Evolutionary conservation across 225 moss, liverwort and hornwort genomes (phyloP), one percentile per base, ranked within the genome.

Genomic region (Marchantia paleacea): DNA sequence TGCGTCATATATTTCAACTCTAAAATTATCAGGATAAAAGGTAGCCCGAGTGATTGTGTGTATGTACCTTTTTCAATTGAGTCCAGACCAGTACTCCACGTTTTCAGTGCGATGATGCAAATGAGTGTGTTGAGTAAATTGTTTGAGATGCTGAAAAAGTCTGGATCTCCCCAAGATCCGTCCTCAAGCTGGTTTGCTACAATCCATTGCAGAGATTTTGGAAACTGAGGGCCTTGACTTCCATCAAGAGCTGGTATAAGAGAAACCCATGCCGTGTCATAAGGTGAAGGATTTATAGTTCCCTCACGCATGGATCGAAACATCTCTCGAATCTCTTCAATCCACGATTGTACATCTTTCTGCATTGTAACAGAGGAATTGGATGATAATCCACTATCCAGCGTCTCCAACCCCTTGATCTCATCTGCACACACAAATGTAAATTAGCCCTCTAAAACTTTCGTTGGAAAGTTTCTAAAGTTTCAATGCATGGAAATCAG

Each of bases 241-340:
- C 89, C 92, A 75, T 94, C 89, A 31, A 89, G 58, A 9, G 94
- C 88, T 51, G 92, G 89, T 0, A 94, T 87, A 62, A 90, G 80
- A 0, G 91, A 91, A 50, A 94, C 92, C 94, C 94, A 92, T 64
- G 94, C 92, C 22, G 94, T 94, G 8, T 94, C 92, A 57, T 94
- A 94, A 24, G 92, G 84, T 18, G 91, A 90, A 67, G 76, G 28
- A 1, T 86, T 82, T 22, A 90, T 89, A 50, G 85, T 82, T n/a
- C 92, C 94, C 14, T 81, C 60, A 68, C 51, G 81, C 90, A 92
- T 81, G 31, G 81, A 85, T 52, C 82, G 84, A 31, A 94, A 91
- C 58, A 51, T 79, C 6, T 20, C 63, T 66, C 84, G 76, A 55
- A 94, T 81, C 18, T 84, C 82, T 78, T 89, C 87, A 19, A 92